Conservation (phyloP, 441 rosid species). For the Euphorbia celastroides region DNA sequence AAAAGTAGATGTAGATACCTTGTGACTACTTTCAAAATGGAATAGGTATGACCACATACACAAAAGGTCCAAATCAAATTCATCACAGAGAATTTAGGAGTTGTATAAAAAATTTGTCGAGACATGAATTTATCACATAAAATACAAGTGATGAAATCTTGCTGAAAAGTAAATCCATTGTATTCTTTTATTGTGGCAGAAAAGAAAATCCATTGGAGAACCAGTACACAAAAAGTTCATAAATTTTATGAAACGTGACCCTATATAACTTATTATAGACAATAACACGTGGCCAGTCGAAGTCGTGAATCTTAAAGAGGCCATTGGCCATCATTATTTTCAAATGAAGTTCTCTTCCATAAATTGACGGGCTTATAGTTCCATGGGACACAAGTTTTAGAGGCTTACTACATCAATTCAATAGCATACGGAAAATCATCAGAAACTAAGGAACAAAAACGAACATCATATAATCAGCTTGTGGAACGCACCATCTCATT, state of each 20-base stretch:
- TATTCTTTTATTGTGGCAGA: background rate
- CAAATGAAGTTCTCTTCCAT: background rate
- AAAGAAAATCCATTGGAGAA: background rate
- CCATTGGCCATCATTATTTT: background rate
- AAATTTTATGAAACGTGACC: background rate
- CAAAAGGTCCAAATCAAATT: background rate
- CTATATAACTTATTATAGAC: background rate
- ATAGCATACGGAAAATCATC: constrained; percentile 5
- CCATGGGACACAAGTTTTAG: background rate
- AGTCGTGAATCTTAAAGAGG: background rate
- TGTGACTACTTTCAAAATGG: background rate
- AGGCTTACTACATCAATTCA: background rate
- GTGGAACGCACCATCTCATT: constrained; percentile 79
- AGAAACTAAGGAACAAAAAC: background rate
- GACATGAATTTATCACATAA: background rate
- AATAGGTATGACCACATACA: background rate
- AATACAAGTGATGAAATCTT: background rate
- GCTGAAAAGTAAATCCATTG: background rate
- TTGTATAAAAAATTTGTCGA: background rate
- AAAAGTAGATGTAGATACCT: background rate
- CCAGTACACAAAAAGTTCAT: background rate
- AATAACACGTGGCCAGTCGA: background rate
- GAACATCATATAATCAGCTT: constrained; percentile 6
- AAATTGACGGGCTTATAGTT: background rate
- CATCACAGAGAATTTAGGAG: background rate